Evolutionary conservation across 331 rosid genomes (phyloP), one percentile per base, ranked within the genome.

Genomic region (Arachis monticola): DNA sequence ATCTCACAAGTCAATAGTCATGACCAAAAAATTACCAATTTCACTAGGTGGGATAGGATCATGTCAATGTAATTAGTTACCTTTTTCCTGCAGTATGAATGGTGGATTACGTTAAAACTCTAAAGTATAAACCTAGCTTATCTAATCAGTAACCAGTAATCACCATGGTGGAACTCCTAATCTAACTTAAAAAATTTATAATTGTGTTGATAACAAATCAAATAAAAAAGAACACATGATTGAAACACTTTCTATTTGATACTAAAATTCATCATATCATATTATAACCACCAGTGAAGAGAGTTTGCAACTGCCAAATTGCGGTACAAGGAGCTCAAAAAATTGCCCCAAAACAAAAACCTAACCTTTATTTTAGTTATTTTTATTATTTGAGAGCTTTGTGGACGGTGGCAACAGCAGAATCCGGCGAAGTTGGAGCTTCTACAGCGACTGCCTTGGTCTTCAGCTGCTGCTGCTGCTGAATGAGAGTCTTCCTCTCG

Each of bases 361-460:
- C 84, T 79, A 73, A 75, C 79, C 78, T 83, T 51, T 51, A 10
- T 11, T 11, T 51, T 11, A 10, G 12, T 51, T 10, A 47, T 47
- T 51, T 3, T 74, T 74, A 91, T 74, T 74, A 91, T 47, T 93
- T 82, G 73, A 74, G 72, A 74, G 83, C 78, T 77, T 86, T 81
- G 61, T 44, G 84, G 10, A 73, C 85, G 1, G 67, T 61, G 71
- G 79, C 79, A 14, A 62, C 70, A 73, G 79, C 82, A 30, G 80
- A 72, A 70, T 86, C 75, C 2, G 81, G 72, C 42, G 83, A 60
- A 75, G 69, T 27, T 22, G 82, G 5, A 10, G 69, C 5, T 12
- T 63, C 50, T 80, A 27, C 81, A 2, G 82, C n/a, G 5, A 80
- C 78, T 64, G 59, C 85, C 66, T 84, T 77, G 62, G n/a, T 48